Evolutionary conservation across 495 filamentous ascomycete genomes (phyloP), one percentile per base, ranked within the genome.

Genomic region (Annulohypoxylon stygium): DNA sequence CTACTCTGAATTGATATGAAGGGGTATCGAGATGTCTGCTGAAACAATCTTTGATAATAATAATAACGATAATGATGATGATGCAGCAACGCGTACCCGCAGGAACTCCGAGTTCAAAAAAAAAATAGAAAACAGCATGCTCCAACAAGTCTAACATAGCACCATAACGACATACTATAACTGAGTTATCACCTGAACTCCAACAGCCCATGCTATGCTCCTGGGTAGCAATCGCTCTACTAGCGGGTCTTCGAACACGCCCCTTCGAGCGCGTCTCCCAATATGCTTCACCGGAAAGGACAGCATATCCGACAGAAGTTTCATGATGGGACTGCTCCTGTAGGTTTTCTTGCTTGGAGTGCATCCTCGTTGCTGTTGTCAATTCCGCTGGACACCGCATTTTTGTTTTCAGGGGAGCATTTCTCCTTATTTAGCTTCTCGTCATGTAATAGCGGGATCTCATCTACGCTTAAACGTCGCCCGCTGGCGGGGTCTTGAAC

Each of bases 401-500:
- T 67, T 10, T 39, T 61, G 25, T 65, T 50, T n/a, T 48, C 33
- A 8, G 30, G 59, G 25, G 50, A 45, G 3, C 34, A 26, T 2
- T 63, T 30, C n/a, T 72, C 68, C 23, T 74, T 73, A 6, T 74
- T 76, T 5, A 73, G 65, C 50, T 75, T 75, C 67, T 86, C 81
- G 1, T 87, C 84, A 53, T 80, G 86, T 45, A 90, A 73, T 50
- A 89, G 74, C 0, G 88, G 87, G 64, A 90, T 89, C 23, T 85
- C 78, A 66, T 90, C 88, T 4, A 90, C 74, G 37, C 85, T 84
- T 39, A 75, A 66, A 7, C 70, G 63, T 16, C 64, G 63, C 1
- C 75, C 75, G 58, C 71, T 74, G 4, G 67, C 72, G n/a, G 72
- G 76, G 45, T 76, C 76, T 1, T 69, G 68, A 8, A 80, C 66